Conservation (phyloP, 768 basidiomycete species). For the Lactarius quietus region DNA sequence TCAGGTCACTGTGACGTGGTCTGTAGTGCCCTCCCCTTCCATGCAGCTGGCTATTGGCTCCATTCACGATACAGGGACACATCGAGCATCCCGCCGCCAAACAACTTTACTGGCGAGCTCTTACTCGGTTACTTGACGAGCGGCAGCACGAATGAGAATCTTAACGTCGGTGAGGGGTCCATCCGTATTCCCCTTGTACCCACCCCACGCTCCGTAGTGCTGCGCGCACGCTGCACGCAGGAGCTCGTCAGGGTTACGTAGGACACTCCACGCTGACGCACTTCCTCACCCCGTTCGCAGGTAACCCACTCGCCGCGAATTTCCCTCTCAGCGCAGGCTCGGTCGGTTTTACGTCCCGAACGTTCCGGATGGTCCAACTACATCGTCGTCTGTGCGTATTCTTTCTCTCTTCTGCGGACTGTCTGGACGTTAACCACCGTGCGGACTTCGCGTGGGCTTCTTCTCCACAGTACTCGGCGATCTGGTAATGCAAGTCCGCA, state of each 20-base stretch:
- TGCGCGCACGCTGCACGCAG: neutral
- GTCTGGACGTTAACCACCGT: neutral
- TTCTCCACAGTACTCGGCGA: conserved; percentile 43
- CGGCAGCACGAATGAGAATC: conserved; percentile 32
- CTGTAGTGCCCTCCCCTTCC: neutral
- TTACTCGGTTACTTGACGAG: conserved; percentile 43
- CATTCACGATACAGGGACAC: conserved; percentile 22
- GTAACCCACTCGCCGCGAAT: conserved; percentile 33
- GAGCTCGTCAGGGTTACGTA: neutral
- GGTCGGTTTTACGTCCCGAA: conserved; percentile 39
- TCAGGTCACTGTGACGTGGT: conserved; percentile 44
- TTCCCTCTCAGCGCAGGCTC: conserved; percentile 39
- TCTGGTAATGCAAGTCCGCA: conserved; percentile 43
- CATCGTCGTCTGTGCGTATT: conserved; percentile 42
- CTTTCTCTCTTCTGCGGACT: neutral
- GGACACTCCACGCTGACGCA: conserved; percentile 4
- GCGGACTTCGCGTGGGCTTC: neutral
- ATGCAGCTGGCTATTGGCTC: neutral
- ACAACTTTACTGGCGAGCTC: conserved; percentile 39
- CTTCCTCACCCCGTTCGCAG: conserved; percentile 22
- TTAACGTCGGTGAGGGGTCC: conserved; percentile 45
- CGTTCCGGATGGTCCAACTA: conserved; percentile 34
- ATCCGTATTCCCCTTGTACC: neutral
- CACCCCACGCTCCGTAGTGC: neutral
- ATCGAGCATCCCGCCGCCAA: conserved; percentile 38